Base-by-base conservation (phyloP, 768 basidiomycete genomes). In the Neoboletus magnificus region DNA sequence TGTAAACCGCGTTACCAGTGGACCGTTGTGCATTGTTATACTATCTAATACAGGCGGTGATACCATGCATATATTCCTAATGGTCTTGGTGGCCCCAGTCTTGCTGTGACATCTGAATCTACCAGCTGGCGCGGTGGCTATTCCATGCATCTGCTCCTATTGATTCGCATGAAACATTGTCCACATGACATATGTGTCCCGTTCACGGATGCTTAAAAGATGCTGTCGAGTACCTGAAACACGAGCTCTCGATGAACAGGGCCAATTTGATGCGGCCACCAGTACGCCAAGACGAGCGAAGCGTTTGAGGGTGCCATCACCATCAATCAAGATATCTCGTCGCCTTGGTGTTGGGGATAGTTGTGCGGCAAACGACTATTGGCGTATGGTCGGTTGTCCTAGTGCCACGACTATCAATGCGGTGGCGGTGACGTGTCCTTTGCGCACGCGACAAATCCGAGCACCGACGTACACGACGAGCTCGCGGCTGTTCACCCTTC, bases 361-460 rank as follows among this genome's bases (percentile, higher is more conserved):
- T 5, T 15, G 27, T 27, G 27, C 27, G 33, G 33, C 5, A 32
- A 13, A 32, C 29, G 29, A 30, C 29, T 29, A 7, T 29, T 29
- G 29, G 29, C 29, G 9, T 30, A 30, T 30, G 30, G 30, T 7
- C n/a, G n/a, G n/a, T n/a, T n/a, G n/a, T n/a, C n/a, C n/a, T 13
- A 12, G 33, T 16, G 33, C 33, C 37, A 39, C 37, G 37, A n/a
- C n/a, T n/a, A 37, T 6, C 33, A 16, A n/a, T 1, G 37, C 4
- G 16, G 47, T 66, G 65, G 62, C 64, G 43, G 48, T 66, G 66
- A 67, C 65, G 60, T 69, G 65, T n/a, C 20, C n/a, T 39, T n/a
- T 20, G 37, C 37, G 35, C 48, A 54, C 57, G 47, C 60, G 50
- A 56, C 50, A 22, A 43, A 33, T 40, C 29, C 49, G 36, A 45